These are phyloP conservation scores for Phytophthora uliginosa DNA, from an alignment of 352 stramenopile genomes.

Conservation along the genomic window DNA sequence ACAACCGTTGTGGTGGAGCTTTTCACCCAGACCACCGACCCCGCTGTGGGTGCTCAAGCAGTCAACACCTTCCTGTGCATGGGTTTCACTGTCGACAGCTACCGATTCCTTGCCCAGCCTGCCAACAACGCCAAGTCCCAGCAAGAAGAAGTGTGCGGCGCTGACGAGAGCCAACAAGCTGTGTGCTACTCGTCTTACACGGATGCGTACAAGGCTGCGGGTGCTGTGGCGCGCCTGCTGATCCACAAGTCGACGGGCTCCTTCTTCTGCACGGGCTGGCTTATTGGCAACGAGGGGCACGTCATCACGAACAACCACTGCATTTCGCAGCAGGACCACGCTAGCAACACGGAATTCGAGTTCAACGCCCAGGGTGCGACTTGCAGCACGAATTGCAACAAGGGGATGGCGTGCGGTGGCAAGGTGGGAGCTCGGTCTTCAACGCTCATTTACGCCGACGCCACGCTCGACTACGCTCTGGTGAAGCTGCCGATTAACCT, in stretches of 20 bases:
- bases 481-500: slow-evolving; percentile 69
- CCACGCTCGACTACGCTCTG: slow-evolving; percentile 70
- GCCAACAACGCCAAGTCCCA: slow-evolving; percentile 28
- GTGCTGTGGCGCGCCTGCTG: slow-evolving; percentile 66
- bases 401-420: slow-evolving; percentile 51
- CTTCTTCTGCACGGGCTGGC: slow-evolving; percentile 81
- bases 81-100: slow-evolving; percentile 63
- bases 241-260: slow-evolving; percentile 68
- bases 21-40: slow-evolving; percentile 37
- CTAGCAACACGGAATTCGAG: slow-evolving; percentile 70
- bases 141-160: slow-evolving; percentile 66
- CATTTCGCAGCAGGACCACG: slow-evolving; percentile 59
- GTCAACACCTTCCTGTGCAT: slow-evolving; percentile 43
- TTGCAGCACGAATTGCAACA: slow-evolving; percentile 54
- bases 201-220: slow-evolving; percentile 30
- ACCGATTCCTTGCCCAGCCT: slow-evolving; percentile 46
- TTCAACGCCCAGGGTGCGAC: slow-evolving; percentile 60
- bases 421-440: slow-evolving; percentile 39
- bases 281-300: slow-evolving; percentile 80
- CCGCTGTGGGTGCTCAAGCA: slow-evolving; percentile 27
- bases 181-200: slow-evolving; percentile 48
- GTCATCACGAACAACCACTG: slow-evolving; percentile 87
- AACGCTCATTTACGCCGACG: slow-evolving; percentile 48
- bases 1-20: slow-evolving; percentile 61
- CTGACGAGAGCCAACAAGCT: slow-evolving; percentile 70